These are phyloP conservation scores for Pythium sukuiense DNA, from an alignment of 352 stramenopile species.

Conservation along the genomic window DNA sequence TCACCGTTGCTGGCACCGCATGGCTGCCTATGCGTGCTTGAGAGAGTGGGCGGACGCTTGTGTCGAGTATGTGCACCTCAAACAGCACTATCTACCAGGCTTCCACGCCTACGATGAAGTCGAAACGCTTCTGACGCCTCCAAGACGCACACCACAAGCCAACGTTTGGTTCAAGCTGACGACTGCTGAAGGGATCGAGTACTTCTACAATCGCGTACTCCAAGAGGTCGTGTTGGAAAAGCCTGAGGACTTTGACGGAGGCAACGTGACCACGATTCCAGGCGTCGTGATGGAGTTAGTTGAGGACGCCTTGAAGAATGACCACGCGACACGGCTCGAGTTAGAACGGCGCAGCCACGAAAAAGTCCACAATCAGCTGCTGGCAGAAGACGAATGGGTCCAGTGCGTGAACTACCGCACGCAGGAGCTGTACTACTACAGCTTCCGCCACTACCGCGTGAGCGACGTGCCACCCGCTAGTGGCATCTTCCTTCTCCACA, in stretches of 20 bases:
- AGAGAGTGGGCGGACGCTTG: slow-evolving; percentile 51
- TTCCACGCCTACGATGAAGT: slow-evolving; percentile 47
- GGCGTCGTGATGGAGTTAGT: slow-evolving; percentile 49
- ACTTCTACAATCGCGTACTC: slow-evolving; percentile 66
- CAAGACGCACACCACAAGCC: slow-evolving; percentile 44
- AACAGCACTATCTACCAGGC: slow-evolving; percentile 43
- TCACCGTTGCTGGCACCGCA: slow-evolving; percentile 54
- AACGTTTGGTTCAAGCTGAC: slow-evolving; percentile 68
- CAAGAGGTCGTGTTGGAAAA: slow-evolving; percentile 43
- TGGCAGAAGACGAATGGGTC: slow-evolving; percentile 69
- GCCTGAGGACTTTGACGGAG: slow-evolving; percentile 61
- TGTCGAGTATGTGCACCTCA: slow-evolving; percentile 57
- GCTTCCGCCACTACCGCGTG: slow-evolving; percentile 50
- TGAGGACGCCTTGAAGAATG: slow-evolving; percentile 35
- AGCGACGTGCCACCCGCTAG: slow-evolving; percentile 38
- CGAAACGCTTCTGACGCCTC: slow-evolving; percentile 43
- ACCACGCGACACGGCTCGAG: slow-evolving; percentile 48
- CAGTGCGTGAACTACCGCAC: slow-evolving; percentile 52
- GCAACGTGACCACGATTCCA: slow-evolving; percentile 44
- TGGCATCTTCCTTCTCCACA: slow-evolving; percentile 47
- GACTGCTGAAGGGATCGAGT: slow-evolving; percentile 43
- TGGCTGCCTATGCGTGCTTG: slow-evolving; percentile 53
- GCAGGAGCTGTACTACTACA: slow-evolving; percentile 66
- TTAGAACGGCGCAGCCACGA: slow-evolving; percentile 51
- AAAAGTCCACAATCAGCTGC: slow-evolving; percentile 37